Percentiles rank a stretch among this genome's conserved stretches.
Conservation (phyloP, 768 basidiomycete genomes). For the Dendrothele bispora region DNA sequence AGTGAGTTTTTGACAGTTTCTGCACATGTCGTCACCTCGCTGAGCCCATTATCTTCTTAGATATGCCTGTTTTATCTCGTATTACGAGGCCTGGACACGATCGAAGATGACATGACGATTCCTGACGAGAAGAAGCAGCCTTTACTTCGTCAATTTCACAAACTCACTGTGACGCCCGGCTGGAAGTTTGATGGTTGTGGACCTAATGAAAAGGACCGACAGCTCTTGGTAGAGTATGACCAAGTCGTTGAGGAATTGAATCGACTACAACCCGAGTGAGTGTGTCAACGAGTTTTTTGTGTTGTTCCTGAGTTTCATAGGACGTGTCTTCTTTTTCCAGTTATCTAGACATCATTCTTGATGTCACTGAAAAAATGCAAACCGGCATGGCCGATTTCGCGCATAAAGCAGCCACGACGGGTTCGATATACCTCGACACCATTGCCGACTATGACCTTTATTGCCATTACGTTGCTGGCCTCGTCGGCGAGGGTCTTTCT, state of each 20-base stretch:
- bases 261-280: constrained; percentile 62
- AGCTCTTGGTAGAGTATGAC: constrained; percentile 82
- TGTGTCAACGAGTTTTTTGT: constrained; percentile 4
- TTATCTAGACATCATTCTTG: constrained; percentile 77
- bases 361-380: constrained; percentile 86
- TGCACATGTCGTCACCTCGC: background rate
- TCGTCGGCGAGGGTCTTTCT: constrained; percentile 94
- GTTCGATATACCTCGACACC: constrained; percentile 68
- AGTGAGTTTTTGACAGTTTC: constrained; percentile 49
- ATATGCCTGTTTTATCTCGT: constrained; percentile 95
- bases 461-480: constrained; percentile 97
- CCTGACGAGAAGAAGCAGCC: constrained; percentile 85
- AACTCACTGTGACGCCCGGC: constrained; percentile 75
- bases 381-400: constrained; percentile 95
- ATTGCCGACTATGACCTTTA: constrained; percentile 93
- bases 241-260: constrained; percentile 80
- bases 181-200: constrained; percentile 86
- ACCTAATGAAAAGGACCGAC: constrained; percentile 85
- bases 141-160: constrained; percentile 78
- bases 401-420: constrained; percentile 73
- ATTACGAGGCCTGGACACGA: constrained; percentile 91
- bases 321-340: constrained; percentile 29
- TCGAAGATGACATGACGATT: constrained; percentile 98
- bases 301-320: constrained; percentile 5
- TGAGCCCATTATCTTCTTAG: constrained; percentile 39